Conservation (phyloP, 2,329 filamentous ascomycete species). For the Pseudogymnoascus sp. region DNA sequence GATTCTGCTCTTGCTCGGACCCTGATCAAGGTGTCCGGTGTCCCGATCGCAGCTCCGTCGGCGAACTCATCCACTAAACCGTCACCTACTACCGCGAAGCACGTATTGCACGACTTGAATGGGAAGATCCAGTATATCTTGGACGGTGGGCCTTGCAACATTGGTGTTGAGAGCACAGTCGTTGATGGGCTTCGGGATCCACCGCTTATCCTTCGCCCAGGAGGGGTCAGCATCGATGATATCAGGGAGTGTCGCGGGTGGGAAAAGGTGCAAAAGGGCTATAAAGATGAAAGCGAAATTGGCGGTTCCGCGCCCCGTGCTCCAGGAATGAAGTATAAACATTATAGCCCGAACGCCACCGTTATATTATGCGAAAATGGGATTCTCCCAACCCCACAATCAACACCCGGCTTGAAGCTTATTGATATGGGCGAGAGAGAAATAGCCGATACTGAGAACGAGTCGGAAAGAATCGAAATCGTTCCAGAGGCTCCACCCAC, state of each 20-base stretch:
- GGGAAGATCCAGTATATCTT: constrained; percentile 80
- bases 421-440: neutral
- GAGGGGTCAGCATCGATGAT: constrained; percentile 77
- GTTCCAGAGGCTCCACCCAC: neutral
- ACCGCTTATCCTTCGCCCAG: constrained; percentile 76
- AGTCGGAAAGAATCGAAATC: neutral
- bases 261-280: constrained; percentile 70
- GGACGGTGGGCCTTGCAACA: constrained; percentile 77
- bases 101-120: constrained; percentile 77
- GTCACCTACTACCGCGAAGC: constrained; percentile 81
- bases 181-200: constrained; percentile 81
- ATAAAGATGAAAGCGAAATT: constrained; percentile 66
- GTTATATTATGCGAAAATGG: constrained; percentile 72
- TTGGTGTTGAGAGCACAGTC: constrained; percentile 95
- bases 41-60: constrained; percentile 82
- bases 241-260: constrained; percentile 69
- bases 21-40: constrained; percentile 70
- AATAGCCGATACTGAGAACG: too few relatives aligned
- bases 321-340: constrained; percentile 98
- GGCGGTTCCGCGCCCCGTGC: constrained; percentile 66
- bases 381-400: neutral
- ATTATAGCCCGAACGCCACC: constrained; percentile 85
- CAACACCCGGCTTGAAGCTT: neutral
- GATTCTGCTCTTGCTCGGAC: constrained; percentile 75
- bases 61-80: constrained; percentile 93